Evolutionary conservation across 1,139 yeast species (phyloP).

Genomic region (Saccharomycopsis hybrid): DNA sequence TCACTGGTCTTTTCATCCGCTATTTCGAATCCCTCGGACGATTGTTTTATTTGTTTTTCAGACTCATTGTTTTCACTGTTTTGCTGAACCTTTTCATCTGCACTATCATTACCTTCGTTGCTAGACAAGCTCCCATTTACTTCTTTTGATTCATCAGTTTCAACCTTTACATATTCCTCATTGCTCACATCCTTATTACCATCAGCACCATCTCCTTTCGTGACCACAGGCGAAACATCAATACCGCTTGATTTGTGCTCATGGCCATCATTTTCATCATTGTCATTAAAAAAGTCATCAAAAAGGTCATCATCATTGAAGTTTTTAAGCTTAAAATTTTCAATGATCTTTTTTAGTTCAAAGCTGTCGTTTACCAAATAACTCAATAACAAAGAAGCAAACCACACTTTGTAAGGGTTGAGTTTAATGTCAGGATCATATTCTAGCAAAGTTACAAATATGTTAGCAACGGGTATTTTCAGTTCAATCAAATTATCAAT

Average conservation of each 20-base stretch:
- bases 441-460: conserved; percentile 65
- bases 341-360: conserved; percentile 24
- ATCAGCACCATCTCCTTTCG: not conserved
- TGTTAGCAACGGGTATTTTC: conserved; percentile 34
- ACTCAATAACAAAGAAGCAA: conserved; percentile 63
- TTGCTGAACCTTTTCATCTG: not conserved
- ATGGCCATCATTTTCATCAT: conserved; percentile 40
- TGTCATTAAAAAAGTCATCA: conserved; percentile 31
- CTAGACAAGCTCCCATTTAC: no score
- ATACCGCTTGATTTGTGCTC: not conserved
- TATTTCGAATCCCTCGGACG: not conserved
- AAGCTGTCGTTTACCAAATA: conserved; percentile 38
- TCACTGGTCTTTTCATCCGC: not conserved
- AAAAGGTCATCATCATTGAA: conserved; percentile 16
- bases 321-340: conserved; percentile 12
- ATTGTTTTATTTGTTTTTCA: not conserved
- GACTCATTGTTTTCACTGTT: not conserved
- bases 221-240: conserved; percentile 5
- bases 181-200: conserved; percentile 50
- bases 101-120: not conserved
- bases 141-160: conserved; percentile 38
- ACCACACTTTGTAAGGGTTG: conserved; percentile 87
- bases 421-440: conserved; percentile 70
- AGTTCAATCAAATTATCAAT: conserved; percentile 1
- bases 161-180: conserved; percentile 46